A percentile compares a stretch with the other conserved stretches of the same genome.
These are phyloP conservation scores for Cornus suecica DNA, from an alignment of 148 eudicot genomes.

Conservation along the genomic window DNA sequence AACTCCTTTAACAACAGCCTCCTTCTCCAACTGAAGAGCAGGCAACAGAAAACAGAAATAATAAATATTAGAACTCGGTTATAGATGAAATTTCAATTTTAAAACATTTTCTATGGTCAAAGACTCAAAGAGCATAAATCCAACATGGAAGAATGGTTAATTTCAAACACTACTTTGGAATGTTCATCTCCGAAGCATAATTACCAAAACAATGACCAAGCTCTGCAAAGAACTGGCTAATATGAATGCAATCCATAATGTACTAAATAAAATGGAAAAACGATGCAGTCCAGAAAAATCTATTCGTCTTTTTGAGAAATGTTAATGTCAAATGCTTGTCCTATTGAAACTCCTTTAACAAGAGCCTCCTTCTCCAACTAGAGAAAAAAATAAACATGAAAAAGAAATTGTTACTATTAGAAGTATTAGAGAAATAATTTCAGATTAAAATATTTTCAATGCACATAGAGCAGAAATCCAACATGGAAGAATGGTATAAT, in stretches of 20 bases:
- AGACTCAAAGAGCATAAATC: neutral
- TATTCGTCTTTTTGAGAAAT: too few species aligned
- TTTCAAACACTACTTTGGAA: neutral
- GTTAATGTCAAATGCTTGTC: constrained; percentile 72
- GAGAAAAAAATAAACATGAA: neutral
- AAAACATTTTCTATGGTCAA: neutral
- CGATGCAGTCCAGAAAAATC: too few species aligned
- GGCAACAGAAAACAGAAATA: neutral
- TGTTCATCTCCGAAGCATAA: neutral
- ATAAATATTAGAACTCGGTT: neutral
- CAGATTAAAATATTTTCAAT: neutral
- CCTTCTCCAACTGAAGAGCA: constrained; percentile 82
- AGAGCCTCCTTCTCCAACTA: constrained; percentile 98
- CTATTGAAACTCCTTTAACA: constrained; percentile 74
- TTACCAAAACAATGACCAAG: neutral
- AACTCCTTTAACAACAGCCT: constrained; percentile 86
- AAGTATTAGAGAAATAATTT: neutral
- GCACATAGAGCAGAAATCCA: neutral
- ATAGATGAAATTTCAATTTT: neutral
- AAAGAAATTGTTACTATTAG: constrained; percentile 1
- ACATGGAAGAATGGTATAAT: neutral
- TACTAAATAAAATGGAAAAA: too few species aligned
- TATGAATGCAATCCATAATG: neutral
- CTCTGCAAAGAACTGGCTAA: neutral
- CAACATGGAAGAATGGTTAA: neutral